Conservation (phyloP, 805 yeast species). For the Schwanniomyces occidentalis region DNA sequence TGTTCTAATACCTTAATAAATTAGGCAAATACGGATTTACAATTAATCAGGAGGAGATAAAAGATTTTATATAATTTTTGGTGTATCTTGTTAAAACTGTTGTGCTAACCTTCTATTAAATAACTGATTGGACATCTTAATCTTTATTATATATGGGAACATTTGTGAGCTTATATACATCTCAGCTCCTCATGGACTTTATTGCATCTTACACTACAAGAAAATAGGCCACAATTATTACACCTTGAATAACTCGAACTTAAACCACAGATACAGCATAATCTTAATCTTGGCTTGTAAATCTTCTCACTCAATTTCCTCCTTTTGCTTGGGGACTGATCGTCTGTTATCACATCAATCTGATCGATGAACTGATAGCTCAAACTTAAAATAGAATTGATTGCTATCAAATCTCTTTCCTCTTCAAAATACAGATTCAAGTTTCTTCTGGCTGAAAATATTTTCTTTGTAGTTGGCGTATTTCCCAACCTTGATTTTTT, state of each 20-base stretch:
- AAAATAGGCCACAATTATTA: constrained; percentile 38
- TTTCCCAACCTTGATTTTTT: constrained; percentile 37
- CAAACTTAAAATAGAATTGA: constrained; percentile 41
- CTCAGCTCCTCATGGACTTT: constrained; percentile 43
- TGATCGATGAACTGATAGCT: constrained; percentile 44
- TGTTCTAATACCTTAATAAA: no score
- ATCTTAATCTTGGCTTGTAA: constrained; percentile 33
- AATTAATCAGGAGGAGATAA: no score
- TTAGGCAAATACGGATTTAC: no score
- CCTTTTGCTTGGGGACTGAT: constrained; percentile 16
- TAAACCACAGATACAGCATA: constrained; percentile 44
- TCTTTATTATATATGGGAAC: no score
- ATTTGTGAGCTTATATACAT: no score
- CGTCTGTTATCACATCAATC: constrained; percentile 17
- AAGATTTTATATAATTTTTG: no score
- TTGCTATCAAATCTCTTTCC: constrained; percentile 42
- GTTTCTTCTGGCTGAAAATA: constrained; percentile 43
- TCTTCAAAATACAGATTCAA: constrained; percentile 47
- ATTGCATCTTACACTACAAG: constrained; percentile 42
- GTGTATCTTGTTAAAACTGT: no score
- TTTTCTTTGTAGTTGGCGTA: constrained; percentile 44
- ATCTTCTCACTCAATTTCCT: constrained; percentile 11
- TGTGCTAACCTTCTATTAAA: no score
- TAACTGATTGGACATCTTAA: no score
- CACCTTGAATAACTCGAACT: constrained; percentile 40